Evolutionary conservation across 495 filamentous ascomycete species (phyloP).

Genomic region (Xylaria palmicola): DNA sequence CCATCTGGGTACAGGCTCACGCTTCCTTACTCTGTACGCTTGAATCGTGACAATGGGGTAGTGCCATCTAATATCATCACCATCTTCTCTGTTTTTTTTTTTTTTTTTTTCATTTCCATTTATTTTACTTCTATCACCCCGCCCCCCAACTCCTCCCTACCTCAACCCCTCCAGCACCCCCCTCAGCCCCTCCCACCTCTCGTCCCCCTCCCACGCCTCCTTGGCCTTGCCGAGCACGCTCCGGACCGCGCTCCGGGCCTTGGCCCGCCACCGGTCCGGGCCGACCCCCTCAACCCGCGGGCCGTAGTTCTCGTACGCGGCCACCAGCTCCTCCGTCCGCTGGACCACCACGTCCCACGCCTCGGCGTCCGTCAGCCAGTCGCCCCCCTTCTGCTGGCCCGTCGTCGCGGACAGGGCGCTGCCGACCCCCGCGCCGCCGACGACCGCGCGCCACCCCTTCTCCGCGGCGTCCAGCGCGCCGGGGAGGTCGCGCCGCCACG

Average conservation of each 20-base stretch:
- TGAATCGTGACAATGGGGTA: no score
- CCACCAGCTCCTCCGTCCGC: constrained; percentile 63
- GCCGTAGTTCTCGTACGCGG: constrained; percentile 66
- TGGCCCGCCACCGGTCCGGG: constrained; percentile 76
- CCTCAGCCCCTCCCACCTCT: constrained; percentile 66
- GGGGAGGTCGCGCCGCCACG: constrained; percentile 64
- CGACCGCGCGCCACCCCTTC: constrained; percentile 77
- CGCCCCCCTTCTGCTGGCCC: constrained; percentile 24
- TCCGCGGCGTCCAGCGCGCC: constrained; percentile 80
- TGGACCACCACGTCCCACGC: constrained; percentile 62
- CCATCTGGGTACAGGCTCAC: no score
- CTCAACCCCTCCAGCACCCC: constrained; percentile 60
- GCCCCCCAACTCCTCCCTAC: not conserved
- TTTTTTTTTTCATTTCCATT: constrained; percentile 2
- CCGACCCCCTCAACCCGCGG: constrained; percentile 51
- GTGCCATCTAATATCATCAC: no score
- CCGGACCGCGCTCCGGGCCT: constrained; percentile 78
- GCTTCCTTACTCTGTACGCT: no score
- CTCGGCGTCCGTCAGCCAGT: constrained; percentile 46
- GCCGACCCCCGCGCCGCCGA: constrained; percentile 44
- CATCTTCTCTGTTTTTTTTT: not conserved
- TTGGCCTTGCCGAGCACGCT: constrained; percentile 80
- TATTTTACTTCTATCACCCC: not conserved
- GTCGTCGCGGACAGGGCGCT: constrained; percentile 18
- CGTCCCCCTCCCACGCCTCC: constrained; percentile 75